These are phyloP conservation scores for Vanrija humicola DNA, from an alignment of 1,284 basidiomycete genomes.

Conservation along the genomic window DNA sequence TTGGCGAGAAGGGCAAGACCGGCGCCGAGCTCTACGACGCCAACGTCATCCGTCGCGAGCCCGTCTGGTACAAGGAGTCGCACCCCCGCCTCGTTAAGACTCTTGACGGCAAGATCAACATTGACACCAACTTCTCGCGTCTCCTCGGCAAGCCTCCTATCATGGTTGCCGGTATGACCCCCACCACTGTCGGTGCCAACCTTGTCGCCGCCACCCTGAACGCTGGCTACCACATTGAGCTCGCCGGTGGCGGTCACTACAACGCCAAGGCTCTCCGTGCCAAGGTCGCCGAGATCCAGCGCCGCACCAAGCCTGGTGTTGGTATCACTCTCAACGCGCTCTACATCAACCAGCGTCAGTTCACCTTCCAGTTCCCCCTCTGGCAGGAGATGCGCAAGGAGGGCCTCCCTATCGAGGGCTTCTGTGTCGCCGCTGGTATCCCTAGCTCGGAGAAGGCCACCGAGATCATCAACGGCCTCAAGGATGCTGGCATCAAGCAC, in stretches of 20 bases:
- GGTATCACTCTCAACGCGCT: constrained; percentile 92
- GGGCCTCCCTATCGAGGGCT: constrained; percentile 92
- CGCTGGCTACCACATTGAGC: constrained; percentile 92
- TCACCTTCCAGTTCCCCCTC: constrained; percentile 91
- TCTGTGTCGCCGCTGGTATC: constrained; percentile 95
- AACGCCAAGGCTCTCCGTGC: constrained; percentile 78
- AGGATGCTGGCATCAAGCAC: constrained; percentile 80
- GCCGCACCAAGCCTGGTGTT: constrained; percentile 74
- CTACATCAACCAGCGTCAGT: constrained; percentile 98
- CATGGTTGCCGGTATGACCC: constrained; percentile 99
- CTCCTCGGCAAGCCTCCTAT: constrained; percentile 92
- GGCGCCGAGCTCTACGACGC: constrained; percentile 78
- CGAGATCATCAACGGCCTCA: constrained; percentile 80
- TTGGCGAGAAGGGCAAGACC: constrained; percentile 79
- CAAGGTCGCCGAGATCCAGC: constrained; percentile 85
- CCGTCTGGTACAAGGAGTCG: constrained; percentile 87
- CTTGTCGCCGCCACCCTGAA: constrained; percentile 88
- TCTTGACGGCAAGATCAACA: constrained; percentile 79
- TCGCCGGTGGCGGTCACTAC: constrained; percentile 97
- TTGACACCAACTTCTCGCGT: constrained; percentile 95
- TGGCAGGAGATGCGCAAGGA: constrained; percentile 98
- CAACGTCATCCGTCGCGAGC: constrained; percentile 66
- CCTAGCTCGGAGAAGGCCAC: constrained; percentile 88
- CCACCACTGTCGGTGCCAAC: constrained; percentile 84
- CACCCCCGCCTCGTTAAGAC: constrained; percentile 82